These are phyloP conservation scores for Boletus edulis DNA, from an alignment of 768 basidiomycete species.

Conservation along the genomic window DNA sequence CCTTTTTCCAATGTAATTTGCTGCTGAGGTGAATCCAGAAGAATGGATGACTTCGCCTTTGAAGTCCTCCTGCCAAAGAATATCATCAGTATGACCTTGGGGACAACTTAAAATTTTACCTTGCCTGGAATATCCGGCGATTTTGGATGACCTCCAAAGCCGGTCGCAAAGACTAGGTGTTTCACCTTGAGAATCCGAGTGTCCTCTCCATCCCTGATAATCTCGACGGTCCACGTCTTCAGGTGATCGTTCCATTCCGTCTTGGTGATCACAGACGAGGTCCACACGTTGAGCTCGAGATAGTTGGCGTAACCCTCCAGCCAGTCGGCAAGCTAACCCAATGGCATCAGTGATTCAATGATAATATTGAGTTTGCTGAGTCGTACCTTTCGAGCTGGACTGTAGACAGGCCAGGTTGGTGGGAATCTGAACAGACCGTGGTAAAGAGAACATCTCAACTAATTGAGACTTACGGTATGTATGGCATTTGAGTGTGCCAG, in stretches of 20 bases:
- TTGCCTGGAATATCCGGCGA: slow-evolving; percentile 46
- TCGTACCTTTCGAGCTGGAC: slow-evolving; percentile 47
- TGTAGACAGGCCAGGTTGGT: slow-evolving; percentile 50
- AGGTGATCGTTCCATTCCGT: slow-evolving; percentile 37
- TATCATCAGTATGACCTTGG: not conserved
- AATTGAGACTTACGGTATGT: slow-evolving; percentile 41
- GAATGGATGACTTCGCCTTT: slow-evolving; percentile 57
- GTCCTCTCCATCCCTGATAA: slow-evolving; percentile 34
- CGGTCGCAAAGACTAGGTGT: slow-evolving; percentile 58
- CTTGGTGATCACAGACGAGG: slow-evolving; percentile 42
- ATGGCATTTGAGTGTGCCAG: slow-evolving; percentile 57
- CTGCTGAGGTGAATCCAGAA: slow-evolving; percentile 44
- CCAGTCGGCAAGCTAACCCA: slow-evolving; percentile 58
- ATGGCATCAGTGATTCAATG: not conserved
- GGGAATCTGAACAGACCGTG: slow-evolving; percentile 41
- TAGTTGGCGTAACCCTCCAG: slow-evolving; percentile 58
- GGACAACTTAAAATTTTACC: slow-evolving; percentile 35
- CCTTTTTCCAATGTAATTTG: slow-evolving; percentile 57
- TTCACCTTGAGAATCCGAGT: slow-evolving; percentile 39
- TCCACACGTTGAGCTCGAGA: slow-evolving; percentile 66
- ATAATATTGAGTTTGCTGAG: too few relatives aligned
- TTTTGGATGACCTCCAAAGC: slow-evolving; percentile 43
- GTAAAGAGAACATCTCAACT: not conserved
- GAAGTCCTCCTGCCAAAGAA: slow-evolving; percentile 40
- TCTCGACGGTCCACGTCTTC: slow-evolving; percentile 46